Conservation (phyloP, 2,329 filamentous ascomycete species). For the Gliomastix tumulicola region DNA sequence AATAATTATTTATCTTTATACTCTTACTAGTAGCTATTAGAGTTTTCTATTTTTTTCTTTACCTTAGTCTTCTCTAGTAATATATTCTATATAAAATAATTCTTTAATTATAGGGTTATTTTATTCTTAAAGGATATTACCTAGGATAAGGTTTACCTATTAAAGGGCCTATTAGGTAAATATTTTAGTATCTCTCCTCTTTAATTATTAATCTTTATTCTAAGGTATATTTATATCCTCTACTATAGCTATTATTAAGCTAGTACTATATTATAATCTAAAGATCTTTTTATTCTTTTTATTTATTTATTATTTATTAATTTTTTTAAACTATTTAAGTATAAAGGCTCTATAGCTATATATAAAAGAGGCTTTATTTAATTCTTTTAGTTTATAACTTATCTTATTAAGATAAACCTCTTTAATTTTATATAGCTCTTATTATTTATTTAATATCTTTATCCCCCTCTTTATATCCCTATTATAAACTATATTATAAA, state of each 20-base stretch:
- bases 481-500: no score
- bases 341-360: neutral
- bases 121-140: neutral
- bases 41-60: no score
- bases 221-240: neutral
- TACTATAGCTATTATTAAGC: neutral
- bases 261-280: neutral
- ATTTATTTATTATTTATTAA: neutral
- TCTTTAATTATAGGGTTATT: neutral
- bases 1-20: no score
- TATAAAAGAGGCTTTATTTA: neutral
- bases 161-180: neutral
- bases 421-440: slow-evolving; percentile 1
- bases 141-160: neutral
- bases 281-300: neutral
- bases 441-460: no score
- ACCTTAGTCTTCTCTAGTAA: neutral
- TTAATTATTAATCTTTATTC: neutral
- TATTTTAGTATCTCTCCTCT: neutral
- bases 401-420: no score
- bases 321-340: neutral
- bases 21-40: no score
- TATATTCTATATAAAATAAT: neutral
- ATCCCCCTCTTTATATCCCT: no score
- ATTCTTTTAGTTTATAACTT: neutral